Base-by-base conservation (phyloP, 768 basidiomycete species). In the Hemileccinum rubropunctum region DNA sequence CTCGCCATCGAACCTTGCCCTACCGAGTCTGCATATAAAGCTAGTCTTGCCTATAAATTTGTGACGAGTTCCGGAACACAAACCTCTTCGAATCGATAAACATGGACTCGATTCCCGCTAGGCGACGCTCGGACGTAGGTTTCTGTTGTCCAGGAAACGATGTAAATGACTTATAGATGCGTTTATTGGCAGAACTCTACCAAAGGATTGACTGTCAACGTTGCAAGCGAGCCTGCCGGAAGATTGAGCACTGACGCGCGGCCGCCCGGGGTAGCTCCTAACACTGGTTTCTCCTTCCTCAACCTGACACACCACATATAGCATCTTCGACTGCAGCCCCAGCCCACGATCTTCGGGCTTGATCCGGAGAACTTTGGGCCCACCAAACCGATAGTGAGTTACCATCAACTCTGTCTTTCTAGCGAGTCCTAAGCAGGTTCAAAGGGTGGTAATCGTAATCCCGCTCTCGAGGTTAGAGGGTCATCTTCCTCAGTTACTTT, bases 101-200 rank as follows among this genome's bases (percentile, higher is more conserved):
- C 46, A 59, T 52, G 53, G 50, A 20, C 30, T 9, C 13, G 26
- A 5, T 18, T 37, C 34, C 34, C 30, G 2, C 17, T 23, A 37
- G 17, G 39, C 52, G 40, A 15, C 35, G n/a, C 39, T 44, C 50
- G 17, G 34, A 47, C n/a, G 60, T 64, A 47, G 12, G 60, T 43
- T n/a, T 41, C 34, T 34, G 9, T 42, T 27, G 14, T 39, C 2
- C 17, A 6, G 11, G 17, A 11, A 11, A 17, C 28, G 21, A 6
- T 27, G 23, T 27, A 12, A 36, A 20, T 26, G 20, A 21, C 58
- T 60, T 18, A 57, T 9, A 23, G 8, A 21, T 15, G 4, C 18
- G 13, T 48, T 46, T 17, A 23, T n/a, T 18, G 14, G 35, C 38
- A 63, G 60, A 54, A 21, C 10, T 18, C 51, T 17, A 8, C 32